A percentile compares a stretch with the other conserved stretches of the same genome.
Conservation (phyloP, 2,329 filamentous ascomycete species). For the Cordyceps farinosa region DNA sequence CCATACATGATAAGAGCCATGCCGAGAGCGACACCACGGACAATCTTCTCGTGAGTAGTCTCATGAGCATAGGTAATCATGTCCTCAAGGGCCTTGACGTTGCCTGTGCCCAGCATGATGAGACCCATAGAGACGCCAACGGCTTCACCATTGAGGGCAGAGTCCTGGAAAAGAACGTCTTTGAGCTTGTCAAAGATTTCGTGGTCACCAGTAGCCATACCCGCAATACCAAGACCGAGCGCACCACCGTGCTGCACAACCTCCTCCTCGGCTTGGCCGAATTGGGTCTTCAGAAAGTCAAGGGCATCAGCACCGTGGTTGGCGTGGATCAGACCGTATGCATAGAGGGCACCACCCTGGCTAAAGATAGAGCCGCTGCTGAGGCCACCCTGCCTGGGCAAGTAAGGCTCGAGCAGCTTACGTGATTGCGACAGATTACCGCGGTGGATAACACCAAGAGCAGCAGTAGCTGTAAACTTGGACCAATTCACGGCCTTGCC, state of each 20-base stretch:
- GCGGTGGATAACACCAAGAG: conserved; percentile 91
- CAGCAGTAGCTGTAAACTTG: conserved; percentile 96
- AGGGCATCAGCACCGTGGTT: conserved; percentile 93
- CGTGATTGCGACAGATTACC: conserved; percentile 91
- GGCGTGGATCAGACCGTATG: conserved; percentile 92
- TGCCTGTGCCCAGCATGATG: conserved; percentile 97
- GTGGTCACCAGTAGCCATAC: conserved; percentile 92
- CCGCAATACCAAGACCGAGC: conserved; percentile 89
- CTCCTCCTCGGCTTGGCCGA: conserved; percentile 75
- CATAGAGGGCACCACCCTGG: conserved; percentile 92
- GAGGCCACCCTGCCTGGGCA: conserved; percentile 72
- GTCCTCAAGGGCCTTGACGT: conserved; percentile 85
- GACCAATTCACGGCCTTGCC: conserved; percentile 99
- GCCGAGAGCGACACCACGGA: conserved; percentile 88
- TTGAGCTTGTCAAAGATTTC: conserved; percentile 90
- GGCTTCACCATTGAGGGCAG: conserved; percentile 93
- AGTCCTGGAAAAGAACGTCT: conserved; percentile 85
- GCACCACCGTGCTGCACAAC: conserved; percentile 97
- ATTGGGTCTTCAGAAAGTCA: conserved; percentile 72
- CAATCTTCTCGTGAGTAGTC: conserved; percentile 98
- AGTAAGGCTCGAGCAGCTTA: conserved; percentile 90
- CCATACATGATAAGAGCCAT: conserved; percentile 99
- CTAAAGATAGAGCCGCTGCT: conserved; percentile 87
- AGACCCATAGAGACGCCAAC: conserved; percentile 95
- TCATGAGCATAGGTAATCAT: conserved; percentile 99